Evolutionary conservation across 352 stramenopile genomes (phyloP), one percentile per base, ranked within the genome.

Genomic region (Globisporangium nodosum): DNA sequence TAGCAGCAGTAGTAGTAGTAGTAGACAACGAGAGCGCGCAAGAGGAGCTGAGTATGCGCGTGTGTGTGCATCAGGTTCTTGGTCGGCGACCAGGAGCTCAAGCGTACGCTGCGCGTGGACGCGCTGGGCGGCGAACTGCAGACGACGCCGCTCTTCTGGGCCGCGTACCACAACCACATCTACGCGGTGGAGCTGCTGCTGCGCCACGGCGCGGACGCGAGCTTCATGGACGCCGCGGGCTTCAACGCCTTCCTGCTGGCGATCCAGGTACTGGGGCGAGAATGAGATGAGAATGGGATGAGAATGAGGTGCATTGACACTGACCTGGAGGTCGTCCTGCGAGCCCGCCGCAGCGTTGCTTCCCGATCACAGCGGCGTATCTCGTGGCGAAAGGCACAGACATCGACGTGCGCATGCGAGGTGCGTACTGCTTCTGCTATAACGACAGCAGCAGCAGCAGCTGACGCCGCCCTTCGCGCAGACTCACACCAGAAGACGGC

Each of bases 131-230:
- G 83, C 0, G 71, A 88, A 15, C 58, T 71, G 52, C 68, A 78
- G 49, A 89, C 83, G 20, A 90, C 83, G 43, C 78, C 83, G 53
- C 70, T 92, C 24, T 90, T 88, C 57, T 92, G 83, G 80, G 83
- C 83, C 43, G 70, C 75, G 52, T 79, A 66, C 49, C 62, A 85
- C 62, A 90, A 92, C 68, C 80, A 90, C 62, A 88, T 92, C 52
- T 92, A 92, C 58, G 77, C 78, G 0, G 77, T 92, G 5, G 83
- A 89, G 58, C 52, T 92, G 49, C 66, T 92, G 20, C 64, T 90
- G 49, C 76, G 78, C 7, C 57, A 87, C 21, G 76, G 78, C 43
- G 83, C 80, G 16, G 69, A 90, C 50, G 64, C 77, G 7, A 66
- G 52, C 15, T 77, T 89, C 64, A 63, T 60, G 33, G 78, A 92